Conservation (phyloP, 805 yeast genomes). For the Torulaspora quercuum region DNA sequence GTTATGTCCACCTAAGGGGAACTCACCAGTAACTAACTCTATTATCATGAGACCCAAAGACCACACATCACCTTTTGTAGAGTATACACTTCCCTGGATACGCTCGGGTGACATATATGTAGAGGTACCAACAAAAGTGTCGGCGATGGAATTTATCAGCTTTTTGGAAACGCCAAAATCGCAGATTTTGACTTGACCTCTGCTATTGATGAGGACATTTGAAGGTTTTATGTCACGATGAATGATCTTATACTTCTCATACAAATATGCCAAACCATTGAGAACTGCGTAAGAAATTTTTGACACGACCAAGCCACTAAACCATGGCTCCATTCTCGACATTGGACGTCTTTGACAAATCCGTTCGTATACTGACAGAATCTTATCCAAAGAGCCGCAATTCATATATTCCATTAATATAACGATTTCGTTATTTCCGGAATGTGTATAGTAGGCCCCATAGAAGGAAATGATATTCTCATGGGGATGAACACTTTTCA, state of each 20-base stretch:
- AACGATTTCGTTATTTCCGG: conserved; percentile 58
- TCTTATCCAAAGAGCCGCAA: conserved; percentile 86
- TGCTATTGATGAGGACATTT: conserved; percentile 81
- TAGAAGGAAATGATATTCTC: conserved; percentile 84
- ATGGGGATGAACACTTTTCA: conserved; percentile 80
- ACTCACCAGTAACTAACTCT: conserved; percentile 81
- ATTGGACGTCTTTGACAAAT: conserved; percentile 32
- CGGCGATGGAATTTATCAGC: conserved; percentile 88
- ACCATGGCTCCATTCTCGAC: conserved; percentile 27
- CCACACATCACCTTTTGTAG: conserved; percentile 97
- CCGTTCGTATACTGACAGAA: conserved; percentile 57
- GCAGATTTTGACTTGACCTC: conserved; percentile 85
- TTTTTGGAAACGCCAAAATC: conserved; percentile 97
- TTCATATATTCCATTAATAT: conserved; percentile 96
- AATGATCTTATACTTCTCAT: conserved; percentile 79
- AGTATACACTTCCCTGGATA: conserved; percentile 89
- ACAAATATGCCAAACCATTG: conserved; percentile 76
- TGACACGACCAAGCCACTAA: conserved; percentile 56
- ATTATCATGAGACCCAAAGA: conserved; percentile 86
- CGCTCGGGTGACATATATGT: conserved; percentile 98
- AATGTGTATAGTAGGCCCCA: conserved; percentile 74
- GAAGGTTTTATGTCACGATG: conserved; percentile 97
- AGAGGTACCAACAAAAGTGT: conserved; percentile 96
- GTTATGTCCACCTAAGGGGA: conserved; percentile 65
- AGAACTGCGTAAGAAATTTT: conserved; percentile 74